Conservation (phyloP, 2,329 filamentous ascomycete genomes). For the Aspergillus puulaauensis region DNA sequence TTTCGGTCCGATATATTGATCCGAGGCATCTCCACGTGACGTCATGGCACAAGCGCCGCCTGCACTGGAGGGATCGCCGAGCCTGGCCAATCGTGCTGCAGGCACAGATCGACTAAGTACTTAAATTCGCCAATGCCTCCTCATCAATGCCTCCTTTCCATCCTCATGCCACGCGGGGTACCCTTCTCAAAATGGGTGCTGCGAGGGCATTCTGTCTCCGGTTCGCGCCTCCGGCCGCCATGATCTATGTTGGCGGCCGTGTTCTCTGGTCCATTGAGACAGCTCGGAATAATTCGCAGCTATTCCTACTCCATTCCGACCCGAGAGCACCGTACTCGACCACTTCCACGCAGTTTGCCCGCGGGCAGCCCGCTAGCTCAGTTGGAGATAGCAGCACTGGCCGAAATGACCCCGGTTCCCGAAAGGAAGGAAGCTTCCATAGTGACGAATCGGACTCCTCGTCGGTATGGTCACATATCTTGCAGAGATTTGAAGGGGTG, state of each 20-base stretch:
- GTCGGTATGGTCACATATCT: constrained; percentile 52
- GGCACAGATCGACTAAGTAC: neutral
- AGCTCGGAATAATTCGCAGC: constrained; percentile 23
- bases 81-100: neutral
- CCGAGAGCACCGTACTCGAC: constrained; percentile 27
- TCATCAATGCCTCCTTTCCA: constrained; percentile 24
- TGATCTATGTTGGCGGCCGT: constrained; percentile 28
- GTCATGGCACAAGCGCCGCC: constrained; percentile 20
- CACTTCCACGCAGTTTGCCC: constrained; percentile 11
- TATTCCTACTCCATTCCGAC: constrained; percentile 16
- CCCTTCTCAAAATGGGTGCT: constrained; percentile 34
- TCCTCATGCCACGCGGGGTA: constrained; percentile 19
- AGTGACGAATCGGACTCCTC: constrained; percentile 25
- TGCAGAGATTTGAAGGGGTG: constrained; percentile 44
- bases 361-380: constrained; percentile 14
- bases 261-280: constrained; percentile 27
- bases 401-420: constrained; percentile 4
- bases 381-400: constrained; percentile 6
- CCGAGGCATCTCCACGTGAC: constrained; percentile 24
- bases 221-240: constrained; percentile 35
- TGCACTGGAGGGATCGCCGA: neutral
- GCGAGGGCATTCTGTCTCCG: constrained; percentile 31
- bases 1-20: constrained; percentile 19
- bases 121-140: constrained; percentile 6
- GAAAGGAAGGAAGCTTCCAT: neutral